phyloP scores from a whole-genome alignment of 2,329 filamentous ascomycete species.

The Alternaria longipes region DNA sequence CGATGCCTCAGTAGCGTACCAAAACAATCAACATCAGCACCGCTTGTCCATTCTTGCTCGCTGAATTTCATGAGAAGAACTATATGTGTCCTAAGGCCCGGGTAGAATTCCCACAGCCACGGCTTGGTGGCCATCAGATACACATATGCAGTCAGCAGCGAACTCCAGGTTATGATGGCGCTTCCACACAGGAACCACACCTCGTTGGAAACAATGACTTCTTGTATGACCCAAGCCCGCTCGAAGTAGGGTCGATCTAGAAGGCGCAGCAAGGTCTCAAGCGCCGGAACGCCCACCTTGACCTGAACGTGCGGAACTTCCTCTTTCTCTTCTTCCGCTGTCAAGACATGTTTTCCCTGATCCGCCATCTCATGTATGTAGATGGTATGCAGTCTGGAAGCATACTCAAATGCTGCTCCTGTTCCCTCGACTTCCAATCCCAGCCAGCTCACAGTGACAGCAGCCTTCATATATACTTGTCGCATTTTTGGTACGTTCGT shows the following conservation, averaged over 20 bases:
- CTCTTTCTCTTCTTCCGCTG: not conserved
- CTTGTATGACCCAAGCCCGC: not conserved
- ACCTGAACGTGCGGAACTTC: not conserved
- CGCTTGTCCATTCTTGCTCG: no score
- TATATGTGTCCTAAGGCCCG: no score
- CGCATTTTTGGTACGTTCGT: not conserved
- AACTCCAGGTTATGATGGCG: not conserved
- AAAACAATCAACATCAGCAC: no score
- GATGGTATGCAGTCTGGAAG: not conserved
- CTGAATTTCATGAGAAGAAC: no score
- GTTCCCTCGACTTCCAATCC: not conserved
- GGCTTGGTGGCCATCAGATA: no score
- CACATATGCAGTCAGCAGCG: no score
- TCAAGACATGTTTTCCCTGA: not conserved
- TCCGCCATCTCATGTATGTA: not conserved
- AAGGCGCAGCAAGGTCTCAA: not conserved
- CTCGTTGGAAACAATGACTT: not conserved
- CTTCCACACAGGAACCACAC: constrained; percentile 1
- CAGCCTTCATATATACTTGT: not conserved
- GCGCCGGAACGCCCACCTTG: not conserved
- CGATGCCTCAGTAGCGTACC: no score
- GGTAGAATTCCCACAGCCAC: no score
- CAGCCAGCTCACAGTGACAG: not conserved
- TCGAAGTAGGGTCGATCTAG: not conserved
- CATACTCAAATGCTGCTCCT: not conserved